Evolutionary conservation across 306 rosid species (phyloP).

Genomic region (Acacia crassicarpa): DNA sequence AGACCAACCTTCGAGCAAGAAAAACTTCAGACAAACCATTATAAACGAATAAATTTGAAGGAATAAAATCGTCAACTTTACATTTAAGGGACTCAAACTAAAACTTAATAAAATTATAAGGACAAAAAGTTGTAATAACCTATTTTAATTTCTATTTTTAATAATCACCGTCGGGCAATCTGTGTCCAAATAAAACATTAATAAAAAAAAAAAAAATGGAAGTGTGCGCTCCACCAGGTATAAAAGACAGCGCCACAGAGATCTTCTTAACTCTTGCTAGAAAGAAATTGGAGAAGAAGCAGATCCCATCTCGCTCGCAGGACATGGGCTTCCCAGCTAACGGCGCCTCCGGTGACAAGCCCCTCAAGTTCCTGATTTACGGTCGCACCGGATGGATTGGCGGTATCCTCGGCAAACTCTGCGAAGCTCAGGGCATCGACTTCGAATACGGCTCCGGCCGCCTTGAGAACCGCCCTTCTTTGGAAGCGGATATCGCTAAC

Average conservation of each 20-base stretch:
- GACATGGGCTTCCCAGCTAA: conserved; percentile 68
- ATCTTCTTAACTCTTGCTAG: background rate
- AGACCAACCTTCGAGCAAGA: too few species aligned
- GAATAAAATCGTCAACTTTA: accelerated
- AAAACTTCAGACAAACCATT: too few species aligned
- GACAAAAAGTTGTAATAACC: too few species aligned
- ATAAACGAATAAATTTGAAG: too few species aligned
- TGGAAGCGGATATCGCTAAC: conserved; percentile 64
- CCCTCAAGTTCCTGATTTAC: conserved; percentile 71
- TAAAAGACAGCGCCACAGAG: background rate
- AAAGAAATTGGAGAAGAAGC: background rate
- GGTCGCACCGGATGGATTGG: conserved; percentile 93
- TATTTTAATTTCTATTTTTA: background rate
- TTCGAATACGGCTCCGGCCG: conserved; percentile 67
- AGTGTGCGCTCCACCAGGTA: background rate
- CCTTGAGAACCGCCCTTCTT: conserved; percentile 65
- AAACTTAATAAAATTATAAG: too few species aligned
- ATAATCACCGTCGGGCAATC: conserved; percentile 27
- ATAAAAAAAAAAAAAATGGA: background rate
- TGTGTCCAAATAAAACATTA: background rate
- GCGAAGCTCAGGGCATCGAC: conserved; percentile 51
- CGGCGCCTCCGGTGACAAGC: conserved; percentile 39
- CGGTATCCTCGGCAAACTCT: conserved; percentile 69
- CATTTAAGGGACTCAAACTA: too few species aligned
- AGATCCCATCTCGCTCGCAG: background rate